Evolutionary conservation across 495 filamentous ascomycete genomes (phyloP).

Genomic region (Annulohypoxylon moriforme): DNA sequence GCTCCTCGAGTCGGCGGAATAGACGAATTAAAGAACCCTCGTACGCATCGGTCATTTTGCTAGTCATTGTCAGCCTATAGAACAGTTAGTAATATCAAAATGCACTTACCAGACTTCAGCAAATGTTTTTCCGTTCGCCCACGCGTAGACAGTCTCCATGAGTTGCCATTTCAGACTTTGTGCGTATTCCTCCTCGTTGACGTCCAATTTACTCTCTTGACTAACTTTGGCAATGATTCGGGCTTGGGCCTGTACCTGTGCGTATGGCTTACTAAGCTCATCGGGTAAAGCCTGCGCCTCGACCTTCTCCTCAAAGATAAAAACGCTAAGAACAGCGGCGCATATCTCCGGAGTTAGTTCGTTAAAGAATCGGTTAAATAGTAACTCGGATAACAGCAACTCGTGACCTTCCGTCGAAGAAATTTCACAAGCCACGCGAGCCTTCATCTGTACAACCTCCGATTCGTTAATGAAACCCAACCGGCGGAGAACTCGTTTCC

Average conservation of each 20-base stretch:
- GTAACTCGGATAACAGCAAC: conserved; percentile 86
- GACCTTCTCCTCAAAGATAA: conserved; percentile 96
- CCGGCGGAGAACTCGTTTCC: conserved; percentile 96
- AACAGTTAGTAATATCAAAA: not conserved
- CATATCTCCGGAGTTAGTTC: conserved; percentile 87
- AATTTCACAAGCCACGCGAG: conserved; percentile 96
- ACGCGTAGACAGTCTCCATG: conserved; percentile 95
- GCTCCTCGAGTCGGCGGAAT: conserved; percentile 94
- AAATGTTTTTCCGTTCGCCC: conserved; percentile 93
- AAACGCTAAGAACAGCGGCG: conserved; percentile 86
- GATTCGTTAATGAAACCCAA: conserved; percentile 94
- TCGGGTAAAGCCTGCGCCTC: conserved; percentile 79
- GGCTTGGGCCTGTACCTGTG: conserved; percentile 86
- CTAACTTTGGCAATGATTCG: conserved; percentile 90
- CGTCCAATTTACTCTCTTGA: conserved; percentile 86
- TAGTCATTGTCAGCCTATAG: conserved; percentile 47
- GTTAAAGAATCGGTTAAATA: conserved; percentile 99
- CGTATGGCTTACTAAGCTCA: conserved; percentile 84
- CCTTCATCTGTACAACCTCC: conserved; percentile 95
- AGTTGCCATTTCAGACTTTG: conserved; percentile 88
- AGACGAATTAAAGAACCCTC: conserved; percentile 95
- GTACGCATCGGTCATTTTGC: conserved; percentile 98
- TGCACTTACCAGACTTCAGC: conserved; percentile 88
- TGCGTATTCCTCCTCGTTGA: conserved; percentile 94
- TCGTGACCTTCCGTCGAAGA: conserved; percentile 86